phyloP scores from a whole-genome alignment of 2,329 filamentous ascomycete genomes.

The Paecilomyces variotii region DNA sequence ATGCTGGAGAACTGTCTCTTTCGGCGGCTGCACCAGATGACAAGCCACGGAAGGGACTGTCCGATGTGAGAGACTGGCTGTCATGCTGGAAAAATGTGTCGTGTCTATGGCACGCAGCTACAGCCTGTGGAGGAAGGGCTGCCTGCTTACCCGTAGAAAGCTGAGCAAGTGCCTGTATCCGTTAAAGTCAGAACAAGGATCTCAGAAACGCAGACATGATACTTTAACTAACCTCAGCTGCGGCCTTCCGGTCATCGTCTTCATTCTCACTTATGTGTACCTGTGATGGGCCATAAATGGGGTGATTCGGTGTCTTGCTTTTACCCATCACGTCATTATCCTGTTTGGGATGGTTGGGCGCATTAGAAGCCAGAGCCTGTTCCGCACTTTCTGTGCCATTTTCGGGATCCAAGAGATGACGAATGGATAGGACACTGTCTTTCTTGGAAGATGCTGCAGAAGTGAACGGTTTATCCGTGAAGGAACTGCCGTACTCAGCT shows the following conservation, averaged over 20 bases:
- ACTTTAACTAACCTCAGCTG: not conserved
- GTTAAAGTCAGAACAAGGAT: not conserved
- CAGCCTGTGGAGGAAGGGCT: not conserved
- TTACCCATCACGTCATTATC: no score
- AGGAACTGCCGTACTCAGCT: not conserved
- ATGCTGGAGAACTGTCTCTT: no score
- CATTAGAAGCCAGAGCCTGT: not conserved
- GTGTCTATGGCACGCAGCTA: not conserved
- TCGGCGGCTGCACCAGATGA: no score
- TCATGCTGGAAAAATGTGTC: not conserved
- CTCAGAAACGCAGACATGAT: not conserved
- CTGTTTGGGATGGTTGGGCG: not conserved
- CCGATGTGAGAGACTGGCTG: not conserved
- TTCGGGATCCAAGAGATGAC: not conserved
- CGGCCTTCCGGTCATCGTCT: not conserved
- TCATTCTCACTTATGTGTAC: not conserved
- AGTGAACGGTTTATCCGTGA: not conserved
- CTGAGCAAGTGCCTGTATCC: not conserved
- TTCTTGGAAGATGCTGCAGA: not conserved
- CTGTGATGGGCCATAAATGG: no score
- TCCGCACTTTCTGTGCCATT: not conserved
- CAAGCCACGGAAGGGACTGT: no score
- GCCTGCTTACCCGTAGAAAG: not conserved
- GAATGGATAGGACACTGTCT: not conserved
- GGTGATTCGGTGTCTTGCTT: no score